Conservation (phyloP, 805 yeast species). For the Nakazawaea laoshanensis region DNA sequence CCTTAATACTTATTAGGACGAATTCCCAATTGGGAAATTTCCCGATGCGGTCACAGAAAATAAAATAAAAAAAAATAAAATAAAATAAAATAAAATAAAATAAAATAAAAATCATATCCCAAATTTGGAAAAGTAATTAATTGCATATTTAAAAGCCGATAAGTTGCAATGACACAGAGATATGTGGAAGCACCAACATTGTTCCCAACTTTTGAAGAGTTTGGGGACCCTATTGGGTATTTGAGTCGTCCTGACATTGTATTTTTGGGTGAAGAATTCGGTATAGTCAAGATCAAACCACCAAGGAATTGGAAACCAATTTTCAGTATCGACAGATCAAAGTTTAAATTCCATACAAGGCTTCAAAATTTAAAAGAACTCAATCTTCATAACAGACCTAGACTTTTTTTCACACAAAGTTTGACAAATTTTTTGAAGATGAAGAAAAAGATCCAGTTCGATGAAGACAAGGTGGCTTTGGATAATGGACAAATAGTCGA, state of each 20-base stretch:
- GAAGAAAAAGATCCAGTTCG: slow-evolving; percentile 18
- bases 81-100: too few species aligned
- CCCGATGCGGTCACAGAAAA: too few species aligned
- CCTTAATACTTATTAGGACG: too few species aligned
- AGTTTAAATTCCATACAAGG: slow-evolving; percentile 61
- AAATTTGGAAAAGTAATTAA: not conserved
- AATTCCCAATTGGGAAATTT: too few species aligned
- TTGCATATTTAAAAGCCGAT: not conserved
- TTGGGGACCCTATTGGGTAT: slow-evolving; percentile 40
- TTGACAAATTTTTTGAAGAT: slow-evolving; percentile 48
- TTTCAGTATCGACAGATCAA: slow-evolving; percentile 39
- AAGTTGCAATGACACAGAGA: not conserved
- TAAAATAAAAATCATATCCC: not conserved
- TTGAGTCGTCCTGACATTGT: slow-evolving; percentile 31
- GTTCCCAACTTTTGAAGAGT: slow-evolving; percentile 34
- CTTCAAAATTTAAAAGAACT: slow-evolving; percentile 61
- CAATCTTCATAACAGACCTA: slow-evolving; percentile 51
- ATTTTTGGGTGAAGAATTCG: slow-evolving; percentile 35
- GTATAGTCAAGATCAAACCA: slow-evolving; percentile 45
- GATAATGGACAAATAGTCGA: slow-evolving; percentile 11
- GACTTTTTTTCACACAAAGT: slow-evolving; percentile 55
- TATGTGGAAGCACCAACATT: slow-evolving; percentile 36
- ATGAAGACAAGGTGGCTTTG: slow-evolving; percentile 11
- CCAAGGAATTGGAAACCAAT: slow-evolving; percentile 48
- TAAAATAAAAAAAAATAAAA: too few species aligned